phyloP scores from a whole-genome alignment of 2,329 filamentous ascomycete genomes.

The Alternaria sp. region DNA sequence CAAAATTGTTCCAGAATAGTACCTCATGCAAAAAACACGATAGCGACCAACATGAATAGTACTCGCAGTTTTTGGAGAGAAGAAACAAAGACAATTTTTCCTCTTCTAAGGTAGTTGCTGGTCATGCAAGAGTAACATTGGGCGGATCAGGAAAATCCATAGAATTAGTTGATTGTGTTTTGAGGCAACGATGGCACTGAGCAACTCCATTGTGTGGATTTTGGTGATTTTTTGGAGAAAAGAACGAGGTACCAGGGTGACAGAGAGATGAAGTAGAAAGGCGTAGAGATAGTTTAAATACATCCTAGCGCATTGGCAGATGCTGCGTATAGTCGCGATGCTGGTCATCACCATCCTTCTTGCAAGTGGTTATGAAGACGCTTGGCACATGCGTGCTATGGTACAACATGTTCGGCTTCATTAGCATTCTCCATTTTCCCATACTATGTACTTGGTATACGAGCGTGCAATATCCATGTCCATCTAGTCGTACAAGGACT shows the following conservation, averaged over 20 bases:
- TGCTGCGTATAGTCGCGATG: not conserved
- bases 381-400: not conserved
- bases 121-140: not conserved
- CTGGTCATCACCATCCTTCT: not conserved
- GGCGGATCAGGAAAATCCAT: not conserved
- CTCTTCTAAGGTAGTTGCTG: not conserved
- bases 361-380: not conserved
- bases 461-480: slow-evolving; percentile 5
- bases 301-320: not conserved
- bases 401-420: not conserved
- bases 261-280: not conserved
- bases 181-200: not conserved
- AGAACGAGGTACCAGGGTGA: not conserved
- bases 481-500: slow-evolving; percentile 16
- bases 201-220: not conserved
- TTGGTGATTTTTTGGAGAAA: not conserved
- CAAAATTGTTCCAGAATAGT: not conserved
- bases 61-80: not conserved
- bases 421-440: slow-evolving; percentile 11
- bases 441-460: slow-evolving; percentile 17
- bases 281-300: not conserved
- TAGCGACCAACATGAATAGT: not conserved
- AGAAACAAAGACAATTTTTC: not conserved
- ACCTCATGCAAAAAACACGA: not conserved
- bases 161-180: accelerated